Evolutionary conservation across 371 early-diverging fungal species (phyloP).

Genomic region (Neoconidiobolus thromboides): DNA sequence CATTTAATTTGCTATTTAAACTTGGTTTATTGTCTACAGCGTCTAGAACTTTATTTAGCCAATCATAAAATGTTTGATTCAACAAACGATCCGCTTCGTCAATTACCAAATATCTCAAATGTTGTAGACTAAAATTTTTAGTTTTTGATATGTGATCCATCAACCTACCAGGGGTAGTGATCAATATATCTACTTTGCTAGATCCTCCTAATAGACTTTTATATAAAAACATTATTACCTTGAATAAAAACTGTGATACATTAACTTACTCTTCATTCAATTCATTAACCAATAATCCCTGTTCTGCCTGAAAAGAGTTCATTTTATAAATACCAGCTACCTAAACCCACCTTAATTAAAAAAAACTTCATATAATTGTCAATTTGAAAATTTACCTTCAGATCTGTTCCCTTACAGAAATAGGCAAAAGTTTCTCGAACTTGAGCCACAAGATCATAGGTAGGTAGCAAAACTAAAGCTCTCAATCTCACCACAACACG

Average conservation of each 20-base stretch:
- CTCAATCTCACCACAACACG: slow-evolving; percentile 54
- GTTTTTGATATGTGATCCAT: slow-evolving; percentile 75
- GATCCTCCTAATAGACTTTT: slow-evolving; percentile 28
- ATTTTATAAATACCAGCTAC: slow-evolving; percentile 56
- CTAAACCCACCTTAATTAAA: slow-evolving; percentile 6
- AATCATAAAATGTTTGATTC: slow-evolving; percentile 79
- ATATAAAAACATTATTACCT: background rate
- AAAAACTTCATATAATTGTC: no score
- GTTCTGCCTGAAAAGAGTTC: slow-evolving; percentile 58
- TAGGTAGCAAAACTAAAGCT: slow-evolving; percentile 77
- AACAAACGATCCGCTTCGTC: slow-evolving; percentile 97
- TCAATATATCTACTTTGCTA: slow-evolving; percentile 69
- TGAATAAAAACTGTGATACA: background rate
- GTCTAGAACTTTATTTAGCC: slow-evolving; percentile 60
- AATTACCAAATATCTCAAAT: slow-evolving; percentile 68
- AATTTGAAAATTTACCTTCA: slow-evolving; percentile 18
- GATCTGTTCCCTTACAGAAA: slow-evolving; percentile 46
- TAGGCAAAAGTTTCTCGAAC: slow-evolving; percentile 66
- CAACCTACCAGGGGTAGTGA: slow-evolving; percentile 91
- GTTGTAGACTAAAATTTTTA: slow-evolving; percentile 72
- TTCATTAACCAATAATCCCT: slow-evolving; percentile 36
- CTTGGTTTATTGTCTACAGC: background rate
- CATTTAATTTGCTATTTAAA: background rate
- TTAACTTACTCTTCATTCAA: slow-evolving; percentile 13
- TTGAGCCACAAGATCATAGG: slow-evolving; percentile 72